Evolutionary conservation across 2,329 filamentous ascomycete genomes (phyloP).

Genomic region (Ascochyta koolunga): DNA sequence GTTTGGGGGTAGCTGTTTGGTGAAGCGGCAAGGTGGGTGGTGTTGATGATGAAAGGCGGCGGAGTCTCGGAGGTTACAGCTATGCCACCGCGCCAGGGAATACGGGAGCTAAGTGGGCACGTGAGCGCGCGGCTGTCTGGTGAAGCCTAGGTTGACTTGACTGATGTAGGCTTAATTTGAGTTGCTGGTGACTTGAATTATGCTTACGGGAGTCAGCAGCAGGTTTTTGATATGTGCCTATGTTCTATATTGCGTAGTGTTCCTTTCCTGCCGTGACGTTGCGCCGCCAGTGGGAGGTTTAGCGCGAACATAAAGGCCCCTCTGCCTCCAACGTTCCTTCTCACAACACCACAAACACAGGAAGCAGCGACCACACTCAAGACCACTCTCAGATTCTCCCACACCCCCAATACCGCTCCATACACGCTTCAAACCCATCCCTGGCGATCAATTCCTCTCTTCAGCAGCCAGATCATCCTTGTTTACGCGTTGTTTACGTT

Average conservation of each 20-base stretch:
- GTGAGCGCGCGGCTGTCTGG: slow-evolving; percentile 6
- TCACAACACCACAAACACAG: slow-evolving; percentile 22
- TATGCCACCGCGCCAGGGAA: slow-evolving; percentile 14
- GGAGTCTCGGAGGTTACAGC: slow-evolving; percentile 28
- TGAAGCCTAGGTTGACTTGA: slow-evolving; percentile 1
- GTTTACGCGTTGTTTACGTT: slow-evolving; percentile 28
- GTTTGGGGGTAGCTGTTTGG: slow-evolving; percentile 11
- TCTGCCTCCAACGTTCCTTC: slow-evolving; percentile 18
- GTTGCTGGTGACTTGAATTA: not conserved
- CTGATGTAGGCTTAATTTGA: not conserved
- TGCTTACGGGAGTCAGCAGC: not conserved
- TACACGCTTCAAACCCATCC: not conserved
- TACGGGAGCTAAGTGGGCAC: slow-evolving; percentile 6
- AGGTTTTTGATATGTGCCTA: not conserved
- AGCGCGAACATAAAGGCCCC: slow-evolving; percentile 5
- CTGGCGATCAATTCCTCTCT: not conserved
- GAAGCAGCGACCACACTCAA: slow-evolving; percentile 23
- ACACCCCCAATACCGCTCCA: not conserved
- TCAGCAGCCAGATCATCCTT: not conserved
- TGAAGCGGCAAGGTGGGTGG: slow-evolving; percentile 15
- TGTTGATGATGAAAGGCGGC: slow-evolving; percentile 27
- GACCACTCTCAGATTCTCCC: slow-evolving; percentile 4
- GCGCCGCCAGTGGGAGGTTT: not conserved
- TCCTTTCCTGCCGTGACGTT: not conserved
- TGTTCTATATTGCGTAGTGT: not conserved